Base-by-base conservation (phyloP, 2,329 filamentous ascomycete species). In the Lachnellula cervina region DNA sequence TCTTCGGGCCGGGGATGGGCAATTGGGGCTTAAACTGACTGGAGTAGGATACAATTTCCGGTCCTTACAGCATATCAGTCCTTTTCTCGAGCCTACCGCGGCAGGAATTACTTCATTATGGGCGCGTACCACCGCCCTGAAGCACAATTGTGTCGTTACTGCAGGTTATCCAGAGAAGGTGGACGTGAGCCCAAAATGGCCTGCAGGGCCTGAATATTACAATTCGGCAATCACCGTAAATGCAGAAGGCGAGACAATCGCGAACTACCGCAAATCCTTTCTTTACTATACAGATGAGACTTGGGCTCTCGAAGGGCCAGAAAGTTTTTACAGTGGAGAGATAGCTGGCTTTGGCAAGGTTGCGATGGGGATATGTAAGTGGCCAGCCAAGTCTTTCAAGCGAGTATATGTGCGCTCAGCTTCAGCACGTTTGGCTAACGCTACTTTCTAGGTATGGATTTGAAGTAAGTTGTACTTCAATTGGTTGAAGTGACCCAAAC, bases 121-220 rank as follows among this genome's bases (percentile, higher is more conserved):
- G 89, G 88, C 88, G 0, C 76, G 82, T 38, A 82, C 79, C 0
- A 81, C 78, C 0, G 89, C 89, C 0, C 73, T 82, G 21, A 84
- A 83, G 62, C 77, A 87, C 64, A 76, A 84, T 57, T 91, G 88
- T 65, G 73, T 78, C 50, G 87, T 93, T 0, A 80, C 82, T 0
- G 82, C 83, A 1, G 89, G 89, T 0, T 94, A 93, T 54, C 89
- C 89, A 0, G 89, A 94, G 55, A 82, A 80, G 62, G 80, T 80
- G 0, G 82, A 86, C 49, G 65, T 79, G 0, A 67, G 73, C 0
- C 50, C 68, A 0, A 73, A 74, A 23, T 82, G 80, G 77, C 81
- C 82, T 0, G 55, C 65, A 17, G 69, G 66, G 0, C 77, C 79
- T 0, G 78, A 82, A 59, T 82, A 80, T 35, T 83, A 82, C 66